Conservation (phyloP, 2,329 filamentous ascomycete genomes). For the Ploettnerulaceae sp. region DNA sequence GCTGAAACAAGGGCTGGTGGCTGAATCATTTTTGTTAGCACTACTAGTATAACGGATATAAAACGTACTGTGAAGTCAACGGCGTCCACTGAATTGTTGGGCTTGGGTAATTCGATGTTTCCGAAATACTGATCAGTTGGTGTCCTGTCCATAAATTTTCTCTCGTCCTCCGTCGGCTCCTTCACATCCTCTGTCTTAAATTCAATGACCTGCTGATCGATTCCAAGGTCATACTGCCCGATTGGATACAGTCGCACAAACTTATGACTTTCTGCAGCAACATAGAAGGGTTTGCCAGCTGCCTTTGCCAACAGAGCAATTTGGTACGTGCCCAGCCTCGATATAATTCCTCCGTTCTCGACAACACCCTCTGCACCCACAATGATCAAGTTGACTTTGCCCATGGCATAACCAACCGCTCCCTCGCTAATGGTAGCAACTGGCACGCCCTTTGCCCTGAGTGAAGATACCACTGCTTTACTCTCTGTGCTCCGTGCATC, state of each 20-base stretch:
- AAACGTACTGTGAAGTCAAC: slow-evolving; percentile 65
- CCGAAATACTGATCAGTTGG: slow-evolving; percentile 28
- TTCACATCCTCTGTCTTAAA: slow-evolving; percentile 58
- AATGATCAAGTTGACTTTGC: slow-evolving; percentile 63
- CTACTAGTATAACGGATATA: not conserved
- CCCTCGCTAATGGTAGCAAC: slow-evolving; percentile 77
- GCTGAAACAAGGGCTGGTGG: slow-evolving; percentile 65
- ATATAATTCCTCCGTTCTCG: slow-evolving; percentile 90
- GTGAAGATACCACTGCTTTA: slow-evolving; percentile 61
- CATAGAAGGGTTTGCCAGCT: slow-evolving; percentile 69
- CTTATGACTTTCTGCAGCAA: slow-evolving; percentile 94
- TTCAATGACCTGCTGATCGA: slow-evolving; percentile 72
- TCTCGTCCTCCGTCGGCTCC: slow-evolving; percentile 36
- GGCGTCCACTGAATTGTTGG: slow-evolving; percentile 38
- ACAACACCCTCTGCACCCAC: slow-evolving; percentile 81
- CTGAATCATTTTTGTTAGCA: slow-evolving; percentile 40
- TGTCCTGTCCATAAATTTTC: slow-evolving; percentile 21
- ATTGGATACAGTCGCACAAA: slow-evolving; percentile 85
- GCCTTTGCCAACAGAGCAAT: slow-evolving; percentile 75
- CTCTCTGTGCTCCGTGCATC: slow-evolving; percentile 55
- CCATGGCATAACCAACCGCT: slow-evolving; percentile 74
- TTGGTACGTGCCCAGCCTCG: slow-evolving; percentile 79
- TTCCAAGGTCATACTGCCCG: slow-evolving; percentile 73
- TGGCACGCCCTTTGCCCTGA: slow-evolving; percentile 70
- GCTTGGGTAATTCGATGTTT: slow-evolving; percentile 22